phyloP scores from a whole-genome alignment of 768 basidiomycete genomes.

The Neoboletus brunneissimus region DNA sequence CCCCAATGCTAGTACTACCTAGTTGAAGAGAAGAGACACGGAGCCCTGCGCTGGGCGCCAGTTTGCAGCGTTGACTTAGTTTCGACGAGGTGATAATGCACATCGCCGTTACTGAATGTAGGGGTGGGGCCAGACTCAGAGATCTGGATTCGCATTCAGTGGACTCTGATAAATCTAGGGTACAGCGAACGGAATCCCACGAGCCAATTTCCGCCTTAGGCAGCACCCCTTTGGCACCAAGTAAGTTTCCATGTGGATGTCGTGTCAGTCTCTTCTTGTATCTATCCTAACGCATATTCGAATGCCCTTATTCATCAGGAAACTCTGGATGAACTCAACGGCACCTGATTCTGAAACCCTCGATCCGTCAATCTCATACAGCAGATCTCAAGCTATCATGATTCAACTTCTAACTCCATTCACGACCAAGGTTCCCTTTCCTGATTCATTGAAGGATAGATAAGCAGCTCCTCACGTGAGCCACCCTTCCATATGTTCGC shows the following conservation, averaged over 20 bases:
- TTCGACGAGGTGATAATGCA: background rate
- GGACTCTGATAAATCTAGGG: background rate
- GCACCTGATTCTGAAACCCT: background rate
- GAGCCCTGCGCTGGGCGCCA: background rate
- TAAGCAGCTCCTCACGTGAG: background rate
- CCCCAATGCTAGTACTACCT: background rate
- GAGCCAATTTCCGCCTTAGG: background rate
- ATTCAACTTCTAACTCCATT: background rate
- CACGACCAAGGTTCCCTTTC: too few relatives aligned
- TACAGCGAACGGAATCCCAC: background rate
- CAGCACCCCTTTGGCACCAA: background rate
- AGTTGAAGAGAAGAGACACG: background rate
- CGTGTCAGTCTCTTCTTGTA: background rate
- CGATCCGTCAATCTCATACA: background rate
- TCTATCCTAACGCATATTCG: too few relatives aligned
- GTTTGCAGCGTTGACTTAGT: background rate
- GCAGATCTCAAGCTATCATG: background rate
- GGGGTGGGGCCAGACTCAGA: background rate
- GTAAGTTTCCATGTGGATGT: background rate
- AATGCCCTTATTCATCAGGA: background rate
- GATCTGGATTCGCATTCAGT: background rate
- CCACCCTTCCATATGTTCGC: background rate
- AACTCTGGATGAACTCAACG: background rate
- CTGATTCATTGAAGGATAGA: background rate
- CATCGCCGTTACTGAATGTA: background rate